A percentile compares a stretch with the other conserved stretches of the same genome.
phyloP scores from a whole-genome alignment of 1,284 basidiomycete genomes.

The Bondarzewia mesenterica region DNA sequence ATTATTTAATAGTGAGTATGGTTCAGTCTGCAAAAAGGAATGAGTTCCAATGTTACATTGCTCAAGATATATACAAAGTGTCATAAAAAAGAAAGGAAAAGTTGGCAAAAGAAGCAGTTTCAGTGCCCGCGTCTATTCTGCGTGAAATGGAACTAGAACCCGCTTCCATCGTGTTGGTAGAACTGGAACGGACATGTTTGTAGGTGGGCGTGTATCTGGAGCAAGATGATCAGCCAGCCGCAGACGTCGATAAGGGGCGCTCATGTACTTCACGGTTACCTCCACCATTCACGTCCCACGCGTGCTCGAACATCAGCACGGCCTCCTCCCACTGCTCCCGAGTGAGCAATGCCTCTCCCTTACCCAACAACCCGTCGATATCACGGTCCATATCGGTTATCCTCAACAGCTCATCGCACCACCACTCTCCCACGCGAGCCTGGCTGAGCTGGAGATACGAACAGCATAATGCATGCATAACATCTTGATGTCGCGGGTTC shows the following conservation, averaged over 20 bases:
- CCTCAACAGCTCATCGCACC: conserved; percentile 63
- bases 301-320: conserved; percentile 68
- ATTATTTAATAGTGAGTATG: no score
- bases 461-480: conserved; percentile 69
- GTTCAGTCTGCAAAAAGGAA: no score
- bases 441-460: conserved; percentile 63
- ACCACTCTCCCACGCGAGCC: conserved; percentile 48
- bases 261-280: conserved; percentile 61
- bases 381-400: conserved; percentile 51
- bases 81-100: no score
- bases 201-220: conserved; percentile 61
- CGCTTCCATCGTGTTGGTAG: conserved; percentile 44
- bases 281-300: conserved; percentile 77
- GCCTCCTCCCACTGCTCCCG: conserved; percentile 89
- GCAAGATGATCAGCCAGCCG: background rate
- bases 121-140: conserved; percentile 5
- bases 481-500: conserved; percentile 39
- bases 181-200: conserved; percentile 76
- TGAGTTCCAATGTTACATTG: no score
- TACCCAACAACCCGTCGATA: conserved; percentile 63
- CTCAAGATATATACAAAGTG: no score
- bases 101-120: no score
- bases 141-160: conserved; percentile 29
- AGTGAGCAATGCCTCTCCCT: conserved; percentile 65
- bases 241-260: conserved; percentile 1